Evolutionary conservation across 1,139 yeast genomes (phyloP), one percentile per base, ranked within the genome.

Genomic region (Nadsonia starkeyi-henricii): DNA sequence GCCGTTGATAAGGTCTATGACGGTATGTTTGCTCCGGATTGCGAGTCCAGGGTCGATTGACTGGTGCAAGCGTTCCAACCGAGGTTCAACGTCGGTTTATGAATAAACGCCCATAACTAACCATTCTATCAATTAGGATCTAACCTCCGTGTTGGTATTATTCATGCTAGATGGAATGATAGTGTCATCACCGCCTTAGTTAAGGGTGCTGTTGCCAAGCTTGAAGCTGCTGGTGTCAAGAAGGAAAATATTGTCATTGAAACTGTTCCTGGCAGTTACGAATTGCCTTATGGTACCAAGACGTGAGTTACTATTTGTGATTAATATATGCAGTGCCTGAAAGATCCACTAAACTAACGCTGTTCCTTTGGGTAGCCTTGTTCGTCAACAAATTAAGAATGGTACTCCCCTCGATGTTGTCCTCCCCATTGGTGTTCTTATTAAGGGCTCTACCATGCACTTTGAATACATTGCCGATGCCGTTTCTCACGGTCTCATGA

Each of bases 391-490:
- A 53, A 65, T 68, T 49, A 63, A 62, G 48, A 58, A 64, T 51
- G 75, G 73, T 45, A 64, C 69, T 52, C 77, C 79, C 28, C 71
- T 83, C 54, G 96, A 91, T 62, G 96, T 93, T 2, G 77, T 89
- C 46, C 85, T 91, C 54, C 91, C 97, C 48, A 88, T 91, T 58
- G 98, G 98, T 50, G 91, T 85, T 41, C 74, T 91, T 60, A 89
- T 91, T 69, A 91, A 91, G 70, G 98, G 98, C 50, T 81, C 89
- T 44, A 91, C 97, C 45, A 88, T 88, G 96, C 98, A 91, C 70
- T 91, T 91, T 62, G 98, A 91, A 68, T 91, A 89, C 70, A 91
- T 91, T 58, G 84, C 95, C 63, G 97, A 91, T 54, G 71, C 96
- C 1, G 88, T 84, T 36, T 81, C 96, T 15, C 79, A 82, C 57